Evolutionary conservation across 495 filamentous ascomycete genomes (phyloP).

Genomic region (Neurospora sp.): DNA sequence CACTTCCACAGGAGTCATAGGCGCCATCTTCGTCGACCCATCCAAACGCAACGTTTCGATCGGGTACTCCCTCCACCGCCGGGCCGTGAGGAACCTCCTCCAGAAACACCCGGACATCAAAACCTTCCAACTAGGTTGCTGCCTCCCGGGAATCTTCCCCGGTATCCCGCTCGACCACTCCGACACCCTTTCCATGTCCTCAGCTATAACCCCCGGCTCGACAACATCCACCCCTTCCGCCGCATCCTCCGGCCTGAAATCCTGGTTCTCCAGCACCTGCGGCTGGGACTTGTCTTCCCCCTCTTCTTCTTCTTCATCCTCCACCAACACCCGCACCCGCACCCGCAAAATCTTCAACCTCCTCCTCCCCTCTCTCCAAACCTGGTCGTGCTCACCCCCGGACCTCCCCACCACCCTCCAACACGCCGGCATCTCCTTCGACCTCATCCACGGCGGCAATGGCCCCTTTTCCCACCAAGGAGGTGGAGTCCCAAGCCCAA

Average conservation of each 20-base stretch:
- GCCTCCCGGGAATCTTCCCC: slow-evolving; percentile 67
- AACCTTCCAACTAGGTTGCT: slow-evolving; percentile 65
- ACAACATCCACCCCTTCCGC: slow-evolving; percentile 11
- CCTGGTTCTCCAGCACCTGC: slow-evolving; percentile 40
- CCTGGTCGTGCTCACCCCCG: slow-evolving; percentile 60
- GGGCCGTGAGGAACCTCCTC: slow-evolving; percentile 60
- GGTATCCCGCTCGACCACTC: slow-evolving; percentile 58
- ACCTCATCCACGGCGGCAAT: slow-evolving; percentile 60
- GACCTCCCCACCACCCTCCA: slow-evolving; percentile 61
- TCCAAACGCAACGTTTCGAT: slow-evolving; percentile 74
- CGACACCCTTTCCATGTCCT: slow-evolving; percentile 35
- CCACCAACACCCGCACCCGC: slow-evolving; percentile 51
- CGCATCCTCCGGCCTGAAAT: slow-evolving; percentile 30
- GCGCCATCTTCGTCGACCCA: slow-evolving; percentile 75
- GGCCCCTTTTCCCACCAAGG: slow-evolving; percentile 12
- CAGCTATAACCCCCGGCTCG: slow-evolving; percentile 26
- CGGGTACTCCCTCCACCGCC: slow-evolving; percentile 72
- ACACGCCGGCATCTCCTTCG: slow-evolving; percentile 57
- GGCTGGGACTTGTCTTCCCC: slow-evolving; percentile 47
- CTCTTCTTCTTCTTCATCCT: slow-evolving; percentile 52
- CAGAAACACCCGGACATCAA: slow-evolving; percentile 51
- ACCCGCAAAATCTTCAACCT: slow-evolving; percentile 43
- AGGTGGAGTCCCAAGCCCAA: neutral
- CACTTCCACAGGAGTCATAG: slow-evolving; percentile 65
- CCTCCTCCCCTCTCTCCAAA: slow-evolving; percentile 51